These are phyloP conservation scores for Forsythia viridissima DNA, from an alignment of 257 asterid species.

Conservation along the genomic window DNA sequence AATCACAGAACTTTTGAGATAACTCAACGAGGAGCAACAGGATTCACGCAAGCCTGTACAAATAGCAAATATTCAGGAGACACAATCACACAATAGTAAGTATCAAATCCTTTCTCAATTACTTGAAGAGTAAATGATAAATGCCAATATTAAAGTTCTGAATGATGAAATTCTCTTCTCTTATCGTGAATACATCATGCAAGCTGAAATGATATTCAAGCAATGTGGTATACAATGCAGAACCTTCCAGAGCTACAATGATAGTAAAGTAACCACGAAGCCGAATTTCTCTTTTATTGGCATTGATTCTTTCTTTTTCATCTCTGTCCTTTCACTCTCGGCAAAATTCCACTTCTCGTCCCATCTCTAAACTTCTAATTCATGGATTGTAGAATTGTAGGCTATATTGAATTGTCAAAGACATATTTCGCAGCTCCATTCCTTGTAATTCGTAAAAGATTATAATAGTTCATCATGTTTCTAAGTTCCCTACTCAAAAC, in stretches of 20 bases:
- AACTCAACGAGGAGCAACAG: conserved; percentile 29
- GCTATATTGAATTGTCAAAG: neutral
- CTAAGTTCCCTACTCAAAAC: conserved; percentile 22
- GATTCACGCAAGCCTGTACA: conserved; percentile 54
- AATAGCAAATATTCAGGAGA: conserved; percentile 24
- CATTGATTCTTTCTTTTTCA: neutral
- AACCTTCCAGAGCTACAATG: neutral
- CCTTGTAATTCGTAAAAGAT: too few relatives aligned
- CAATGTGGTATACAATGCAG: neutral
- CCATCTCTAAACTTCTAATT: neutral
- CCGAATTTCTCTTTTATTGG: neutral
- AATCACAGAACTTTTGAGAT: conserved; percentile 34
- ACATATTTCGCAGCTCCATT: conserved; percentile 17
- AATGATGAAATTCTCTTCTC: conserved; percentile 5
- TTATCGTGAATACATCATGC: conserved; percentile 2
- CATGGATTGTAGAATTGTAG: neutral
- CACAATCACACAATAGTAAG: too few relatives aligned
- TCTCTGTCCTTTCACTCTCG: neutral
- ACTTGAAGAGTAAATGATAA: neutral
- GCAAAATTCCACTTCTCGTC: neutral
- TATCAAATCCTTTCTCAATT: conserved; percentile 1
- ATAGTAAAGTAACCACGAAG: neutral
- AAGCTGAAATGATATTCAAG: conserved; percentile 6
- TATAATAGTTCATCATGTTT: neutral
- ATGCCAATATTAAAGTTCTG: neutral